phyloP scores from a whole-genome alignment of 148 eudicot species.

The Camellia lanceoleosa region DNA sequence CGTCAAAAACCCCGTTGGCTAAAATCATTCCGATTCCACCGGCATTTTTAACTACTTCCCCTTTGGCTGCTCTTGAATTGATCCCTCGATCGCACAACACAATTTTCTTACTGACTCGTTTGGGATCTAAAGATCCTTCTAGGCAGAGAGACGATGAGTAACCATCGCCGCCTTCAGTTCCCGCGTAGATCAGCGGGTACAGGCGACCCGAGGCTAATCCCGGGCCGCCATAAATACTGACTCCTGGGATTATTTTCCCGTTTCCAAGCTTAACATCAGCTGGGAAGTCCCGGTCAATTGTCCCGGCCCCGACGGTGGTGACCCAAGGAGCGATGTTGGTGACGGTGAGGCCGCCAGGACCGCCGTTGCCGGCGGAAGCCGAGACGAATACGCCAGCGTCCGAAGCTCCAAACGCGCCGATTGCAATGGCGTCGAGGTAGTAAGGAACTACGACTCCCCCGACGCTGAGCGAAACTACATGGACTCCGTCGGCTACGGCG shows the following conservation, averaged over 20 bases:
- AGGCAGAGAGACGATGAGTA: conserved; percentile 85
- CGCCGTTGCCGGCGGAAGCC: conserved; percentile 91
- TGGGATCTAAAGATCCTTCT: conserved; percentile 69
- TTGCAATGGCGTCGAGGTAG: conserved; percentile 84
- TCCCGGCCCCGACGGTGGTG: conserved; percentile 86
- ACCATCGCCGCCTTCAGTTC: conserved; percentile 61
- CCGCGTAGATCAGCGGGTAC: conserved; percentile 69
- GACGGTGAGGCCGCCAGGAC: conserved; percentile 79
- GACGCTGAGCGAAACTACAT: conserved; percentile 71
- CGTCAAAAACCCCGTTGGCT: conserved; percentile 88
- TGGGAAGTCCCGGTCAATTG: conserved; percentile 82
- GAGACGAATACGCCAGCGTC: conserved; percentile 76
- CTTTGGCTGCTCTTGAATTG: conserved; percentile 81
- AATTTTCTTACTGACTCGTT: conserved; percentile 54
- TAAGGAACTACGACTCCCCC: conserved; percentile 94
- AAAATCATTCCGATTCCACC: conserved; percentile 89
- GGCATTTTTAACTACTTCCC: conserved; percentile 69
- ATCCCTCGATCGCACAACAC: conserved; percentile 92
- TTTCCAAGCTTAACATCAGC: conserved; percentile 81
- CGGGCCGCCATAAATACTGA: conserved; percentile 78
- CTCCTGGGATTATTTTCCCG: conserved; percentile 54
- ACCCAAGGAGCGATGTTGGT: conserved; percentile 94
- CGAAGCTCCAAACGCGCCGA: conserved; percentile 68
- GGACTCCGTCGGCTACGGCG: conserved; percentile 84
- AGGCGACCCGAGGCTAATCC: conserved; percentile 40